Percentiles rank a stretch among this genome's conserved stretches.
Evolutionary conservation across 768 basidiomycete genomes (phyloP).

Genomic region (Russula lepida): DNA sequence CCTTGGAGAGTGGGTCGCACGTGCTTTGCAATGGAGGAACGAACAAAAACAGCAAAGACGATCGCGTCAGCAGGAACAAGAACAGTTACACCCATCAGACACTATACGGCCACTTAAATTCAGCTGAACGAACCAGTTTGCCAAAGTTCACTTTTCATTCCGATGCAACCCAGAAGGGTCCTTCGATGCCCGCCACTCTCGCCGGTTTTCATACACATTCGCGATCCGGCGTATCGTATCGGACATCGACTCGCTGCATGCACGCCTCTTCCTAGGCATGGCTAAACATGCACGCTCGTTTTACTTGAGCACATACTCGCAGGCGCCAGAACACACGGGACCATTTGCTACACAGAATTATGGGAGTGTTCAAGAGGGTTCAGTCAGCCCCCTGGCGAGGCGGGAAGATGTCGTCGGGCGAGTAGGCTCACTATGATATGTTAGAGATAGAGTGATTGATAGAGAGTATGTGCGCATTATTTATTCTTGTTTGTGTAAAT

Average conservation of each 20-base stretch:
- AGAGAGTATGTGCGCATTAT: conserved; percentile 6
- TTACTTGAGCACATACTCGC: neutral
- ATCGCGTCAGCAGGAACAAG: conserved; percentile 6
- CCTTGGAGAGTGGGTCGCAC: conserved; percentile 76
- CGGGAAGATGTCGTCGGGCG: conserved; percentile 1
- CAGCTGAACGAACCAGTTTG: neutral
- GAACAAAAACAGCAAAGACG: conserved; percentile 8
- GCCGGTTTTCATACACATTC: conserved; percentile 7
- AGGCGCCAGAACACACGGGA: neutral
- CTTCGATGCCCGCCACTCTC: neutral
- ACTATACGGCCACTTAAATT: conserved; percentile 8
- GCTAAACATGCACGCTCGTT: neutral
- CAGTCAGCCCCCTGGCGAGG: neutral
- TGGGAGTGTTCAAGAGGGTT: conserved; percentile 7
- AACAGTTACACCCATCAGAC: conserved; percentile 9
- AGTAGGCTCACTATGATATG: neutral
- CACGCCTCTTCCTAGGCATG: conserved; percentile 1
- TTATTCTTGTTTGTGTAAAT: neutral
- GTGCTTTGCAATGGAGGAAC: conserved; percentile 33
- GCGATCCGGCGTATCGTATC: neutral
- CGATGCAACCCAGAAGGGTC: neutral
- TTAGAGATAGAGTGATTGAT: neutral
- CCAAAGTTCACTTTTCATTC: neutral
- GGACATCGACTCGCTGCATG: neutral
- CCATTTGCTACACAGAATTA: neutral